Evolutionary conservation across 2,329 filamentous ascomycete species (phyloP).

Genomic region (Botryotinia globosa): DNA sequence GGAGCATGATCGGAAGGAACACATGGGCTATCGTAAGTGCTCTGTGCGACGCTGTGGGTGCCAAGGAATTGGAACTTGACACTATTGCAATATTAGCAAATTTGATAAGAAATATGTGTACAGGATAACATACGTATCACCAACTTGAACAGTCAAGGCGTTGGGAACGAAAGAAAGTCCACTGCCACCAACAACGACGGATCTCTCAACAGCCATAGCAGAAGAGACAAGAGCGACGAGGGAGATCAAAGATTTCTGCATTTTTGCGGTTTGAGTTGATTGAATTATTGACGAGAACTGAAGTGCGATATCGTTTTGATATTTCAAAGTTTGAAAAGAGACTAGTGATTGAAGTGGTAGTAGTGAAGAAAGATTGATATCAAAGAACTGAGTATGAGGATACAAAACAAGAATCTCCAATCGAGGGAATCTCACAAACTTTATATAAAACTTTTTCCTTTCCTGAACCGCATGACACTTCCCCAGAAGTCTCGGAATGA

Average conservation of each 20-base stretch:
- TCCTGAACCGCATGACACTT: too few relatives aligned
- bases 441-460: background rate
- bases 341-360: background rate
- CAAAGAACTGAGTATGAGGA: background rate
- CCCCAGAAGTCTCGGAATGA: background rate
- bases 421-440: background rate
- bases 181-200: slow-evolving; percentile 63
- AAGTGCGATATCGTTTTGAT: background rate
- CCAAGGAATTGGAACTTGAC: slow-evolving; percentile 34
- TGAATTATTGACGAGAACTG: background rate
- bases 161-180: slow-evolving; percentile 61
- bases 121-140: slow-evolving; percentile 45
- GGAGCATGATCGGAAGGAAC: slow-evolving; percentile 53
- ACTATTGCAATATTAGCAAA: slow-evolving; percentile 31
- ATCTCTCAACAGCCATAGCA: slow-evolving; percentile 42
- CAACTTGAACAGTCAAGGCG: slow-evolving; percentile 58
- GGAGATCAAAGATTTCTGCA: slow-evolving; percentile 5
- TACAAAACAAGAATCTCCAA: background rate
- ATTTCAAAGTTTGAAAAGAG: background rate
- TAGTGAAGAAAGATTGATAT: background rate
- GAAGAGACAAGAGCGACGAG: background rate
- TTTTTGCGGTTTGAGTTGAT: background rate
- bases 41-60: slow-evolving; percentile 82
- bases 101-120: slow-evolving; percentile 63
- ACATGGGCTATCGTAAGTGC: slow-evolving; percentile 69